phyloP scores from a whole-genome alignment of 306 rosid genomes.

The Hippophae rhamnoides region DNA sequence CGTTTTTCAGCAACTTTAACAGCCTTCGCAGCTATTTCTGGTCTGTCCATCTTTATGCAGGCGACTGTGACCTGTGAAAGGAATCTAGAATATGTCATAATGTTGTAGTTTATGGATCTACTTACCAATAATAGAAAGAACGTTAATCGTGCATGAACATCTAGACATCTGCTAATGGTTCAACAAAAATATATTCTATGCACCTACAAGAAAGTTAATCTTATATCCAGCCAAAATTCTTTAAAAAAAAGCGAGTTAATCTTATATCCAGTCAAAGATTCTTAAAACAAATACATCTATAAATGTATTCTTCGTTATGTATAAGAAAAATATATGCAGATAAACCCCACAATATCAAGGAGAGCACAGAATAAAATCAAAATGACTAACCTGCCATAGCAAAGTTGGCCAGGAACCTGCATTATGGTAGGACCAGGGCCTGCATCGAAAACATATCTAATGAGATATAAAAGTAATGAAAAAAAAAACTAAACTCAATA shows the following conservation, averaged over 20 bases:
- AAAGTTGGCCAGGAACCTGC: conserved; percentile 91
- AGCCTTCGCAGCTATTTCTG: conserved; percentile 64
- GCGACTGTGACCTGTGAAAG: conserved; percentile 72
- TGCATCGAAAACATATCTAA: conserved; percentile 29
- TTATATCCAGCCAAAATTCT: no score
- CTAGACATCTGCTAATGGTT: neutral
- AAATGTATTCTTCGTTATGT: no score
- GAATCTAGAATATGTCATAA: conserved; percentile 9
- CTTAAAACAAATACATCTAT: no score
- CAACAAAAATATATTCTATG: conserved; percentile 6
- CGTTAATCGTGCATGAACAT: conserved; percentile 2
- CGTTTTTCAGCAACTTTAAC: conserved; percentile 54
- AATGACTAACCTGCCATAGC: conserved; percentile 72
- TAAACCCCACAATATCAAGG: neutral
- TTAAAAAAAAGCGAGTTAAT: no score
- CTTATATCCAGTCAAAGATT: no score
- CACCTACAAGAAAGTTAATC: neutral
- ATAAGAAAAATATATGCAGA: no score
- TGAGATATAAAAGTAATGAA: conserved; percentile 3
- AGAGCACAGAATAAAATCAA: conserved; percentile 5
- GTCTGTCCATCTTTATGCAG: conserved; percentile 75
- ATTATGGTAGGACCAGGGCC: conserved; percentile 89
- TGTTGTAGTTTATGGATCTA: neutral
- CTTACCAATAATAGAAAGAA: conserved; percentile 6
- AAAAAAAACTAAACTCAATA: neutral